A percentile compares a stretch with the other conserved stretches of the same genome.
Evolutionary conservation across 2,329 filamentous ascomycete genomes (phyloP).

Genomic region (Sphaerulina populicola): DNA sequence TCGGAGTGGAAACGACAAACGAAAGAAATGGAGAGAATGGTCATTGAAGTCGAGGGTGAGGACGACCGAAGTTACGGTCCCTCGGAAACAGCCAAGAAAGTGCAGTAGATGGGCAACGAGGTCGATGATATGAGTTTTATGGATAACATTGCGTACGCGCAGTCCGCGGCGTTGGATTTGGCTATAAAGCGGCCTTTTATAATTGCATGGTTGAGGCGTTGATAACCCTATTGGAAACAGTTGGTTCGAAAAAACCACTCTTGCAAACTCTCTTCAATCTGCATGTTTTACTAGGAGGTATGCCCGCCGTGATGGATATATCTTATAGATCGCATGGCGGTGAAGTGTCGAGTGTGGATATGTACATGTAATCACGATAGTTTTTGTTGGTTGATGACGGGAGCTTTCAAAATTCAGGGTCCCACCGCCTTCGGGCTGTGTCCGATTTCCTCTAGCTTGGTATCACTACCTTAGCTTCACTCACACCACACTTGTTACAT

Average conservation of each 20-base stretch:
- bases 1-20: slow-evolving; percentile 71
- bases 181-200: neutral
- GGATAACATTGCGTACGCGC: slow-evolving; percentile 3
- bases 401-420: neutral
- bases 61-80: slow-evolving; percentile 41
- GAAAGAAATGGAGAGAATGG: slow-evolving; percentile 65
- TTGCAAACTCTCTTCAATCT: too few species aligned
- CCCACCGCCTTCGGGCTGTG: neutral
- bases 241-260: neutral
- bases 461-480: slow-evolving; percentile 2
- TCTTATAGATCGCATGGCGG: too few species aligned
- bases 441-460: neutral
- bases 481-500: slow-evolving; percentile 4
- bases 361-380: too few species aligned
- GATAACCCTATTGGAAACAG: neutral
- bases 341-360: too few species aligned
- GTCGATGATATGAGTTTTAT: neutral
- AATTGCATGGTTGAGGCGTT: slow-evolving; percentile 1
- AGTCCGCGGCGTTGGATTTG: slow-evolving; percentile 1
- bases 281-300: too few species aligned
- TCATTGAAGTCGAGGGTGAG: slow-evolving; percentile 61
- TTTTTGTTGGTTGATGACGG: neutral
- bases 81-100: slow-evolving; percentile 31
- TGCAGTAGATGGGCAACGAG: slow-evolving; percentile 23
- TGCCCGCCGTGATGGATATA: too few species aligned